Evolutionary conservation across 129 eudicot species (phyloP).

Genomic region (Mikania micrantha): DNA sequence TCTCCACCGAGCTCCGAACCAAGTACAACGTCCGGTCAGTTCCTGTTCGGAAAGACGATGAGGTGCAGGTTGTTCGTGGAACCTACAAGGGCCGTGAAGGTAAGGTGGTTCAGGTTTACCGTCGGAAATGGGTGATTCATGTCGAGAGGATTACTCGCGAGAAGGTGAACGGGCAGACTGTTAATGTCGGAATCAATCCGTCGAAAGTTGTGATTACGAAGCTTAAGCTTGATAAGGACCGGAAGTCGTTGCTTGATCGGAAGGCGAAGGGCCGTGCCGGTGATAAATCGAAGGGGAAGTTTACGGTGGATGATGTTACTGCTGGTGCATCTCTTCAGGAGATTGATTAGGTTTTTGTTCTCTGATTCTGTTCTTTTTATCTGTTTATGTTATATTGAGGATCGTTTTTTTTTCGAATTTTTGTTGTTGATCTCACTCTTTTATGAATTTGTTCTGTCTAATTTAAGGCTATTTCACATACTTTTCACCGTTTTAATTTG

Average conservation of each 20-base stretch:
- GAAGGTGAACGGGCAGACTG: not conserved
- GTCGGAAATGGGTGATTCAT: constrained; percentile 5
- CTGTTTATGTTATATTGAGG: not conserved
- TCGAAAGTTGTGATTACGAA: not conserved
- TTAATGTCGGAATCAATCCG: not conserved
- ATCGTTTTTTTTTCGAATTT: not conserved
- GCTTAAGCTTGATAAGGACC: not conserved
- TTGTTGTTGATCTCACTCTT: not conserved
- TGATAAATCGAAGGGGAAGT: not conserved
- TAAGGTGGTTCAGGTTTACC: not conserved
- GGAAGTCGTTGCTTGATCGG: constrained; percentile 3
- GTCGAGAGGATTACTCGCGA: not conserved
- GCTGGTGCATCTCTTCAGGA: constrained; percentile 2
- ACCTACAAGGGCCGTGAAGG: constrained; percentile 11
- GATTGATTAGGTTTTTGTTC: not conserved
- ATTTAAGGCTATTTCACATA: too few relatives aligned
- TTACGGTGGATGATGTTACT: not conserved
- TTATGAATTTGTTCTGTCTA: too few relatives aligned
- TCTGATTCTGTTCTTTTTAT: not conserved
- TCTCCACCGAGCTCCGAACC: not conserved
- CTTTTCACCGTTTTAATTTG: too few relatives aligned
- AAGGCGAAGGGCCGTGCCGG: not conserved
- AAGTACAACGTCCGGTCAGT: not conserved
- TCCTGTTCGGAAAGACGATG: constrained; percentile 2
- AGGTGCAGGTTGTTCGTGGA: not conserved